Base-by-base conservation (phyloP, 495 filamentous ascomycete genomes). In the Pyrenula massariospora region DNA sequence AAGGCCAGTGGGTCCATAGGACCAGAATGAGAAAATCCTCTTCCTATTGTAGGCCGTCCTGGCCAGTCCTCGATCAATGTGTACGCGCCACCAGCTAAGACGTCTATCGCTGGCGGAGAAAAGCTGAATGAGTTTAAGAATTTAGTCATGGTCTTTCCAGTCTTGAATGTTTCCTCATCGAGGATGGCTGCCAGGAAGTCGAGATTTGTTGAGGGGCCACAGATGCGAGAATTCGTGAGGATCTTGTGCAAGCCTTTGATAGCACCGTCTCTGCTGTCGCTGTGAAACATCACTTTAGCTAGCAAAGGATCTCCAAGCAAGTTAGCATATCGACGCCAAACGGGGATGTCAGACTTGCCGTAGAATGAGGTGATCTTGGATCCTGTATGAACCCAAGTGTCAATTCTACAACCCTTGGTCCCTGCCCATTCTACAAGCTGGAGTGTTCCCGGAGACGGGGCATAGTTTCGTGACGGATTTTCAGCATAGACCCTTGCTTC, bases 401-500 rank as follows among this genome's bases (percentile, higher is more conserved):
- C 83, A 48, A 85, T 75, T 25, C 83, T 72, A 22, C 69, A 65
- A 0, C 72, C 76, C 10, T 65, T 54, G 0, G 71, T 52, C 49
- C 69, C 60, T 36, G 68, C 66, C 76, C 75, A 84, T 42, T 76
- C 60, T 2, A 86, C 79, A 48, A 73, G 67, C 58, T 82, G 79
- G 5, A 86, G 62, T 10, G 72, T 68, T 10, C 82, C 83, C 5
- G 82, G 79, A 47, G 73, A 76, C 10, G 83, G 83, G 12, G 73
- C 69, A 63, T 77, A 85, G 55, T 79, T 72, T 57, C 72, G 72
- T 2, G 73, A 65, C 3, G 82, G 81, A 54, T 81, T 80, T 57
- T 86, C 83, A 10, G 78, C 82, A 60, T 84, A 84, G 1, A 86
- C 72, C 60, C 82, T 69, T 21, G 70, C 78, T 66, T 85, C 82